phyloP scores from a whole-genome alignment of 345 rosid species.

The Pugionium dolabratum region DNA sequence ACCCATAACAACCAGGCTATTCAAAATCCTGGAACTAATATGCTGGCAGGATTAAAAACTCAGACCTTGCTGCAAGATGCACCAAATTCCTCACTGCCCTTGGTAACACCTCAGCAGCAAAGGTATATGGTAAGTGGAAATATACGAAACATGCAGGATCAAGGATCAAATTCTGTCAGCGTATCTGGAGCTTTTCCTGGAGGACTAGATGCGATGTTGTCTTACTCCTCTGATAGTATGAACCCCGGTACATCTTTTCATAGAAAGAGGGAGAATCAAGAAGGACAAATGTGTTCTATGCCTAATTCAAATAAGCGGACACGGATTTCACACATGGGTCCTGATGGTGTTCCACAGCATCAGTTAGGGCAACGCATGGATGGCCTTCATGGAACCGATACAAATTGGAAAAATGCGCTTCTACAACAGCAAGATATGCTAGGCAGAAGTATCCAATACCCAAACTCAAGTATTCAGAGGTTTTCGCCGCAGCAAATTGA shows the following conservation, averaged over 20 bases:
- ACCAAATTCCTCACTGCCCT: conserved; percentile 49
- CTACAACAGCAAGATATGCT: conserved; percentile 57
- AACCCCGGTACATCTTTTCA: conserved; percentile 55
- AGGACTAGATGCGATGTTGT: conserved; percentile 66
- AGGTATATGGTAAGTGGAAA: conserved; percentile 56
- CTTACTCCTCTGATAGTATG: conserved; percentile 55
- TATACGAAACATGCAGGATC: conserved; percentile 66
- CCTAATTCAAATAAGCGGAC: conserved; percentile 66
- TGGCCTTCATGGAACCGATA: conserved; percentile 60
- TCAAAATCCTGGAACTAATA: conserved; percentile 61
- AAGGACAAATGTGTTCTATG: conserved; percentile 61
- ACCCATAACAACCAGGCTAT: conserved; percentile 55
- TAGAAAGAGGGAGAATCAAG: conserved; percentile 77
- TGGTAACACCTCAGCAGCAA: conserved; percentile 56
- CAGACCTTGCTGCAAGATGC: conserved; percentile 64
- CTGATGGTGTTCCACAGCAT: conserved; percentile 72
- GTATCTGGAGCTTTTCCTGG: conserved; percentile 59
- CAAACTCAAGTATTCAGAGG: conserved; percentile 61
- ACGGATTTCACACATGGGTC: conserved; percentile 50
- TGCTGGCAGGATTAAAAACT: conserved; percentile 50
- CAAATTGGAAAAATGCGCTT: conserved; percentile 65
- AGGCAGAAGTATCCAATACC: conserved; percentile 62
- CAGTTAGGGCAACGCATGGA: conserved; percentile 63
- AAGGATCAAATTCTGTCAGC: conserved; percentile 52
- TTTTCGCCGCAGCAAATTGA: conserved; percentile 71